Base-by-base conservation (phyloP, 176 grass and related monocot genomes). In the Leersia perrieri region DNA sequence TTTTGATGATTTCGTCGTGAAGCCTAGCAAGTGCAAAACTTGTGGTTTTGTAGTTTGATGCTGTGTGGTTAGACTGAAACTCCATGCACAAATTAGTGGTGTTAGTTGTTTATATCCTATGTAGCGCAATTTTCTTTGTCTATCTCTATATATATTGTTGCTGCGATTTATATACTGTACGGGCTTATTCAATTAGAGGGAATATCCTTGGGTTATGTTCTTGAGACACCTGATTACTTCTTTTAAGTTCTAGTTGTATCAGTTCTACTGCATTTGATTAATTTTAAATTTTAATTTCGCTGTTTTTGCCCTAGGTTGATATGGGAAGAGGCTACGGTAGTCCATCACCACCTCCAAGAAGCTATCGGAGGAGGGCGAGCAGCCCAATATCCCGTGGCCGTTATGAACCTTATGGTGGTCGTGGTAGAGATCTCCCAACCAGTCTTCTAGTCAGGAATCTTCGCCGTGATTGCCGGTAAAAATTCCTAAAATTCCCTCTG, bases 361-460 rank as follows among this genome's bases (percentile, higher is more conserved):
- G 88, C 72, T 91, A 97, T 53, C 51, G 87, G 58, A 90, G 92
- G 72, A 99, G 92, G 87, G 82, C 28, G 14, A 75, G 88, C 33
- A 99, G 96, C 73, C 92, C 96, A 55, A 91, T 93, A 11, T 82
- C 90, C 1, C 80, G 87, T 72, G 88, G 74, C 49, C 73, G 87
- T 57, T 84, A 91, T 72, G 88, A 73, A 41, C 73, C 85, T 57
- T 84, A 91, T 76, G 76, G 60, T 77, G 73, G 81, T 11, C 88
- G 80, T 18, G 84, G 84, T 85, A 88, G 92, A 88, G 96, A 95
- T 80, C 84, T 90, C 12, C 96, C 96, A 30, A 99, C 96, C 47
- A 99, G 96, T 55, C 92, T 99, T 83, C 81, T 99, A 73, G 96
- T 95, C 39, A 82, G 92, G 62, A 95, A 99, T 82, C 96, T 99